These are phyloP conservation scores for Avena sativa DNA, from an alignment of 176 grass and related monocot genomes.

Conservation along the genomic window DNA sequence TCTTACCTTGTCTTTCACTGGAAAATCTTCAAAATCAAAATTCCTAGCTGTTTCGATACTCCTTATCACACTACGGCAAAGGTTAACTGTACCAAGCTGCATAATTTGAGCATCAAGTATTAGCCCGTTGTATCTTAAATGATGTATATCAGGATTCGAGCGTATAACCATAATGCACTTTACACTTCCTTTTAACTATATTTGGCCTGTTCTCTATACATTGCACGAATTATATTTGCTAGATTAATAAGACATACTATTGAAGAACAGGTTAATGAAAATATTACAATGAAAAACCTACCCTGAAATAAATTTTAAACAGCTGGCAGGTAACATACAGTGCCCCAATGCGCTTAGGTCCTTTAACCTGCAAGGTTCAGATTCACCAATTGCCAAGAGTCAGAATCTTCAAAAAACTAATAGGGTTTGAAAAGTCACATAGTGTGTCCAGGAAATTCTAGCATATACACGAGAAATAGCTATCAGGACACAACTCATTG, in stretches of 20 bases:
- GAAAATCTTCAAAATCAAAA: slow-evolving; percentile 99
- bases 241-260: background rate
- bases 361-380: slow-evolving; percentile 77
- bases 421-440: slow-evolving; percentile 14
- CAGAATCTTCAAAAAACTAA: background rate
- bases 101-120: slow-evolving; percentile 50
- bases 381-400: slow-evolving; percentile 11
- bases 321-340: slow-evolving; percentile 94
- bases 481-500: slow-evolving; percentile 6
- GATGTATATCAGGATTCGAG: background rate
- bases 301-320: slow-evolving; percentile 99
- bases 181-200: slow-evolving; percentile 3
- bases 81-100: slow-evolving; percentile 97
- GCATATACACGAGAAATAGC: slow-evolving; percentile 1
- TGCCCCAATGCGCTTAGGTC: slow-evolving; percentile 89
- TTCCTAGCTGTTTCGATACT: slow-evolving; percentile 95
- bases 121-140: background rate
- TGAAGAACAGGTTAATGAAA: slow-evolving; percentile 1
- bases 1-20: slow-evolving; percentile 85
- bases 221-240: background rate
- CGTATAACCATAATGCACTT: background rate
- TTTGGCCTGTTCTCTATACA: background rate
- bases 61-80: slow-evolving; percentile 93
- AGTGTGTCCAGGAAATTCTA: background rate
- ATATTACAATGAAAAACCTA: slow-evolving; percentile 42